Evolutionary conservation across 2,329 filamentous ascomycete genomes (phyloP).

Genomic region (Zalaria sp.): DNA sequence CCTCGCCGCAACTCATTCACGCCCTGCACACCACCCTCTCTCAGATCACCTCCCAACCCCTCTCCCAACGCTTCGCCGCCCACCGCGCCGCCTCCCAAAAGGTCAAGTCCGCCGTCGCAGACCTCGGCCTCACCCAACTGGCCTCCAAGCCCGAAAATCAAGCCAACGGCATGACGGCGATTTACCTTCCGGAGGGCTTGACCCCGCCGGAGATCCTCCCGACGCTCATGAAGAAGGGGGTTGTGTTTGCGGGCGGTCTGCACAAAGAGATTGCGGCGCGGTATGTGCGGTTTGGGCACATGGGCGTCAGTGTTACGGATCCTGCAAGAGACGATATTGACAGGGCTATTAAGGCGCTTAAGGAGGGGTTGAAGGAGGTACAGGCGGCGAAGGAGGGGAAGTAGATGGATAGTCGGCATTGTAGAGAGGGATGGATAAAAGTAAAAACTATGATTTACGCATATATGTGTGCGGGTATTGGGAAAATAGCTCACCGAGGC

Average conservation of each 20-base stretch:
- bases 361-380: constrained; percentile 59
- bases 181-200: constrained; percentile 79
- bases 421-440: no score
- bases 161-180: constrained; percentile 94
- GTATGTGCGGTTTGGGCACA: constrained; percentile 94
- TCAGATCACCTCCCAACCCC: constrained; percentile 69
- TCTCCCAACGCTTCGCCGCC: constrained; percentile 68
- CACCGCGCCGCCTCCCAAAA: constrained; percentile 70
- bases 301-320: constrained; percentile 88
- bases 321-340: constrained; percentile 68
- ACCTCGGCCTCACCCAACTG: constrained; percentile 76
- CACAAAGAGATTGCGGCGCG: constrained; percentile 90
- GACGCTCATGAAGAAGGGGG: constrained; percentile 69
- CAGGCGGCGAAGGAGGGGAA: constrained; percentile 3
- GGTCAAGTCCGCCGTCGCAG: constrained; percentile 70
- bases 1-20: constrained; percentile 83
- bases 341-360: constrained; percentile 65
- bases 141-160: constrained; percentile 78
- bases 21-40: constrained; percentile 80
- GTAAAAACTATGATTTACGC: no score
- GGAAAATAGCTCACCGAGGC: no score
- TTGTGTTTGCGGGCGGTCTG: constrained; percentile 87
- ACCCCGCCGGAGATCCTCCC: constrained; percentile 73
- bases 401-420: no score
- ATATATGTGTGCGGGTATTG: no score